Evolutionary conservation across 768 basidiomycete species (phyloP), one percentile per base, ranked within the genome.

Genomic region (Russula ochroleuca): DNA sequence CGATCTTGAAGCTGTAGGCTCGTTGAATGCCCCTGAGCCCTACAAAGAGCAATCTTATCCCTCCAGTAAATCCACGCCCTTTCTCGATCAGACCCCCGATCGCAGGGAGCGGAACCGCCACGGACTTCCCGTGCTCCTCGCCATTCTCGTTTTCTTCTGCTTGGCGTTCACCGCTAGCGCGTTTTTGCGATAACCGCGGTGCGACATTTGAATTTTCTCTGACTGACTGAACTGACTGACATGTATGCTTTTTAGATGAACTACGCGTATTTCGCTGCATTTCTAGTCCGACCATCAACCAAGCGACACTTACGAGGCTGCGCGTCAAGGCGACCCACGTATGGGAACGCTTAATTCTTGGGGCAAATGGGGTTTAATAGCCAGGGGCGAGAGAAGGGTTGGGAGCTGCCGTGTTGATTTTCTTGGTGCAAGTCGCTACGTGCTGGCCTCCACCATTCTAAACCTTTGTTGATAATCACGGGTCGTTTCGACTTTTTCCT

Each of bases 121-220:
- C 13, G 47, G 52, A 4, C 47, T 40, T 13, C 57, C 57, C 13
- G 28, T 64, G 17, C n/a, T 64, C 11, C 19, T 57, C 13, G 8
- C 31, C 1, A 25, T 64, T 4, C 47, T 65, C 15, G 2, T 51
- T 1, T 21, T 65, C 25, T 61, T 31, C 40, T 56, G 54, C 11
- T 4, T 60, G 23, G 47, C 59, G 2, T 60, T 60, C 58, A 59
- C 60, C 8, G 33, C 25, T 21, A 65, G 59, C 41, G 64, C 59
- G 21, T 40, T 56, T 19, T 21, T 14, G 31, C 25, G 38, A 9
- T 5, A 15, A 38, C n/a, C 6, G 6, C 3, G 4, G 8, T 1
- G 9, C 25, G 23, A 23, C 3, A 11, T 17, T 1, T 47, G n/a
- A n/a, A n/a, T n/a, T n/a, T n/a, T n/a, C n/a, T n/a, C n/a, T 14